A percentile compares a stretch with the other conserved stretches of the same genome.
Evolutionary conservation across 2,329 filamentous ascomycete genomes (phyloP).

Genomic region (Botrytis cinerea): DNA sequence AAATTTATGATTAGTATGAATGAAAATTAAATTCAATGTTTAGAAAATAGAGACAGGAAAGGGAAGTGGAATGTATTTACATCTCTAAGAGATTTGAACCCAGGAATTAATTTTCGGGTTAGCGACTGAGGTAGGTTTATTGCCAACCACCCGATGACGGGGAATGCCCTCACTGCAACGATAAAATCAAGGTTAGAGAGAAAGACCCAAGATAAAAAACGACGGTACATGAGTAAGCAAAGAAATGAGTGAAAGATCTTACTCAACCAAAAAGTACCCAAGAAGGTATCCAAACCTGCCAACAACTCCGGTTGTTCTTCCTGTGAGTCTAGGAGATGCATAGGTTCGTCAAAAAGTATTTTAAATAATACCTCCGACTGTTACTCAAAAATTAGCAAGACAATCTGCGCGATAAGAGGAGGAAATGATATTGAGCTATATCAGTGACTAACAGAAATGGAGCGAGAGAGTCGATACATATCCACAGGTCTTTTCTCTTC

Average conservation of each 20-base stretch:
- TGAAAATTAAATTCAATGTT: rapidly evolving
- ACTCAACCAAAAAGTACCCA: background rate
- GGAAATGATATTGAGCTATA: too few species aligned
- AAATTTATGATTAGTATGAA: background rate
- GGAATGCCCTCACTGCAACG: background rate
- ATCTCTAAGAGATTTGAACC: background rate
- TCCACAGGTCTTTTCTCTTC: background rate
- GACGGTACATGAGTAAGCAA: too few species aligned
- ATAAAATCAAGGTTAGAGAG: background rate
- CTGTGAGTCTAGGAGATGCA: background rate
- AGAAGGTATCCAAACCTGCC: background rate
- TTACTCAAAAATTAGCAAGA: background rate
- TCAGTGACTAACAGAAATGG: background rate
- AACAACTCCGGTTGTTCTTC: background rate
- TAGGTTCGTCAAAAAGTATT: constrained; percentile 1
- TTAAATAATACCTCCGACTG: constrained; percentile 5
- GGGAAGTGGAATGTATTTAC: background rate
- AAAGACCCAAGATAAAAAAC: background rate
- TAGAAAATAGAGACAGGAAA: background rate
- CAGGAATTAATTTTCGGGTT: background rate
- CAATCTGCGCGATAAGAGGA: background rate
- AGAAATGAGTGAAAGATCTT: background rate
- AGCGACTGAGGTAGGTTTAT: background rate
- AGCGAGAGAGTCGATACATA: constrained; percentile 6
- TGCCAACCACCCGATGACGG: background rate